Conservation (phyloP, 495 filamentous ascomycete species). For the Penicillium bialowiezense region DNA sequence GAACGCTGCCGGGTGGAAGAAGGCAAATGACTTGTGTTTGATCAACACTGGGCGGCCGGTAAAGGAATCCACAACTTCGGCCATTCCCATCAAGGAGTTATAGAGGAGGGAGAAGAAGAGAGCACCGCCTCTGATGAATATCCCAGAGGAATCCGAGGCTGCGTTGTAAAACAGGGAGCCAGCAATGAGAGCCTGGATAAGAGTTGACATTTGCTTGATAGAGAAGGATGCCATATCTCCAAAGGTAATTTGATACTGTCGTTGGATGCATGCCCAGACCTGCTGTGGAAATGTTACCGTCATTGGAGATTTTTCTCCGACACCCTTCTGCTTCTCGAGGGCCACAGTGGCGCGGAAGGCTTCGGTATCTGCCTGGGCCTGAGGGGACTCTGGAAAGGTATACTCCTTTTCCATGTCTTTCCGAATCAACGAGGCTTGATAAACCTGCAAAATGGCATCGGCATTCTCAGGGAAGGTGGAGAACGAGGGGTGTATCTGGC, state of each 20-base stretch:
- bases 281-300: background rate
- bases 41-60: slow-evolving; percentile 62
- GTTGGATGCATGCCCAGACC: background rate
- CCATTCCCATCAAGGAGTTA: slow-evolving; percentile 64
- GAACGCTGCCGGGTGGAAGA: slow-evolving; percentile 69
- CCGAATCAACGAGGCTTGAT: background rate
- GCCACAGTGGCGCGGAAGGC: background rate
- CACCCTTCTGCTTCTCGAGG: background rate
- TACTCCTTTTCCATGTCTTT: background rate
- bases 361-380: background rate
- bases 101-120: slow-evolving; percentile 70
- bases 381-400: background rate
- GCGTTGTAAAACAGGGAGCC: slow-evolving; percentile 35
- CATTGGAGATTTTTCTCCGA: background rate
- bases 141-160: slow-evolving; percentile 30
- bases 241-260: slow-evolving; percentile 54
- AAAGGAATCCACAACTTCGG: slow-evolving; percentile 67
- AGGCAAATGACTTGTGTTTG: slow-evolving; percentile 69
- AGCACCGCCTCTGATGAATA: slow-evolving; percentile 49
- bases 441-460: background rate
- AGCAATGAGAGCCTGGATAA: slow-evolving; percentile 31
- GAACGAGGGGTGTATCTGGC: slow-evolving; percentile 53
- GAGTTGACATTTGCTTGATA: slow-evolving; percentile 48
- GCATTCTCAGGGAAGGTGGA: slow-evolving; percentile 56
- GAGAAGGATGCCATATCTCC: slow-evolving; percentile 53